Evolutionary conservation across 2,329 filamentous ascomycete species (phyloP), one percentile per base, ranked within the genome.

Genomic region (Myriosclerotinia scirpicola): DNA sequence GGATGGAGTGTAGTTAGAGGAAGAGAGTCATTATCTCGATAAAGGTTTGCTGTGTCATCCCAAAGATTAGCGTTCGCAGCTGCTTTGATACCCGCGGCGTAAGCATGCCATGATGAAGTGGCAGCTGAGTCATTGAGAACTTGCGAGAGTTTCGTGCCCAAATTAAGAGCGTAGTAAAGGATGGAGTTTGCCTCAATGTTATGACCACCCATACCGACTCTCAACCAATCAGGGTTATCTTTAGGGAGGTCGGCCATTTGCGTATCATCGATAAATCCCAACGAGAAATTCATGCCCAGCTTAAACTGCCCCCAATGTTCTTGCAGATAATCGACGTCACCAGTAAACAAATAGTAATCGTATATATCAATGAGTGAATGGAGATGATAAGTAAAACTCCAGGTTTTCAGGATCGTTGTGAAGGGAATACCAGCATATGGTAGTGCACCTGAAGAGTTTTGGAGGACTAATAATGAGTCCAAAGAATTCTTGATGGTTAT

Each of bases 351-450:
- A 54, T 85, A 79, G 71, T 87, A 87, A 63, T 84, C 83, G 73
- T 85, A 84, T 9, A 83, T 83, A 5, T 84, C 84, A 56, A 88
- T 81, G 75, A 88, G 80, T 2, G 82, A 83, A 78, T 84, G 84
- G 67, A 86, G 79, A 66, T 88, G 85, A 70, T 87, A 88, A 0
- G 85, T 87, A 68, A 83, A 83, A 42, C 81, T 80, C 64, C 84
- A 70, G 79, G 75, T 69, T 11, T 36, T 17, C 2, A 74, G 67
- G 17, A 73, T 62, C 71, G 80, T 0, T 78, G 81, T 73, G 44
- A 79, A 80, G 0, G 82, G 82, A 11, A 77, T 75, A 1, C 83
- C 82, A 5, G 81, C 65, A 44, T 54, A 67, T 63, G 65, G 65
- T 15, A 67, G 52, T 42, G 38, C 48, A 50, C 65, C 65, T 14